Evolutionary conservation across 345 rosid genomes (phyloP).

Genomic region (Eucalyptus lansdowneana): DNA sequence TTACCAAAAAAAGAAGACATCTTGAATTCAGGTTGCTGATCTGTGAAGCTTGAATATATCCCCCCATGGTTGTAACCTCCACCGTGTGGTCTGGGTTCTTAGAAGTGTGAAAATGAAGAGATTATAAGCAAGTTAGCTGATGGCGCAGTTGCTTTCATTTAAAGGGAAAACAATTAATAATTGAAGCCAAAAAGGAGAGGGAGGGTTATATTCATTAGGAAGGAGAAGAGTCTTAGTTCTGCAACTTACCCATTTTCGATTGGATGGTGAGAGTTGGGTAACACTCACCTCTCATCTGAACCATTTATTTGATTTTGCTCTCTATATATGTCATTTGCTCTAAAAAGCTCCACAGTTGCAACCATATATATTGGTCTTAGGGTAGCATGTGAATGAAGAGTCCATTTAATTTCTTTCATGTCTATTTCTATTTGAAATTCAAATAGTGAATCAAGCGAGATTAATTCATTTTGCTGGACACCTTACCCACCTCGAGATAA

Average conservation of each 20-base stretch:
- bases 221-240: conserved; percentile 9
- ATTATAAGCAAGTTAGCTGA: background rate
- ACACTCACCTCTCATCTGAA: background rate
- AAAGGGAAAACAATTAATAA: background rate
- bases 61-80: background rate
- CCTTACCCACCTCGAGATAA: background rate
- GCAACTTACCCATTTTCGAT: background rate
- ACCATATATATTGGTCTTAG: background rate
- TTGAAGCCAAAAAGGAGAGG: background rate
- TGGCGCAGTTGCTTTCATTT: conserved; percentile 15
- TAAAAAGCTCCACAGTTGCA: background rate
- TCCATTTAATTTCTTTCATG: accelerated
- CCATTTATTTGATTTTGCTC: background rate
- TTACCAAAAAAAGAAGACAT: background rate
- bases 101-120: background rate
- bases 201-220: background rate
- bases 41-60: background rate
- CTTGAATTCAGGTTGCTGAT: background rate
- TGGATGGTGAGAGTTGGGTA: background rate
- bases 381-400: background rate
- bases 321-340: background rate
- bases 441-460: background rate
- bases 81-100: background rate
- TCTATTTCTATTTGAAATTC: background rate
- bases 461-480: background rate